Conservation (phyloP, 192 early-diverging fungal genomes). For the Kappamyces sp. region DNA sequence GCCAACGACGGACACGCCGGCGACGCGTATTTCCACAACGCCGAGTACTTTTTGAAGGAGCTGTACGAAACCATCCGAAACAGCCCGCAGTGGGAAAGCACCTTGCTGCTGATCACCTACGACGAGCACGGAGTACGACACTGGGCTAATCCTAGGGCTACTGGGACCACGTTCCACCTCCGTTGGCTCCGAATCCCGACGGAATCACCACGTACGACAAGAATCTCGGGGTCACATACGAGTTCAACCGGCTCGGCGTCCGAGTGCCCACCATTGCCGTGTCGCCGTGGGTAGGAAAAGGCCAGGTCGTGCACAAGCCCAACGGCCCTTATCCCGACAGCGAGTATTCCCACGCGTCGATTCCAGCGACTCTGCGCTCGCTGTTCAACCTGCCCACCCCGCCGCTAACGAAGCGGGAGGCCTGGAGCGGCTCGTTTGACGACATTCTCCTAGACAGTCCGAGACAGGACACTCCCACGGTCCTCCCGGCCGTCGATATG, state of each 20-base stretch:
- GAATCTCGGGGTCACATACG: slow-evolving; percentile 17
- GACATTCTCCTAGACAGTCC: slow-evolving; percentile 8
- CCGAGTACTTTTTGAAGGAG: slow-evolving; percentile 27
- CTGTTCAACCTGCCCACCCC: slow-evolving; percentile 3
- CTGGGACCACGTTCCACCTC: slow-evolving; percentile 20
- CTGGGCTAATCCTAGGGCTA: slow-evolving; percentile 17
- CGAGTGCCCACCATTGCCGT: slow-evolving; percentile 45
- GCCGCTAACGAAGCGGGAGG: slow-evolving; percentile 18
- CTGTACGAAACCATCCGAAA: slow-evolving; percentile 43
- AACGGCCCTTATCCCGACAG: slow-evolving; percentile 22
- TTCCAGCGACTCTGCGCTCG: slow-evolving; percentile 38
- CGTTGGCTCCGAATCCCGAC: slow-evolving; percentile 40
- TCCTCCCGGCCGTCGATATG: slow-evolving; percentile 3
- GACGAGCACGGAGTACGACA: slow-evolving; percentile 49
- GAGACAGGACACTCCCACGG: slow-evolving; percentile 17
- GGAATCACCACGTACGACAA: slow-evolving; percentile 9
- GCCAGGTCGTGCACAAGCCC: slow-evolving; percentile 16
- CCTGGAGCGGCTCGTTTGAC: slow-evolving; percentile 28
- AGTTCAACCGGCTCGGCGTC: slow-evolving; percentile 42
- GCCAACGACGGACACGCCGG: slow-evolving; percentile 27
- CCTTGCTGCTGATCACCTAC: slow-evolving; percentile 41
- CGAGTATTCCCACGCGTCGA: slow-evolving; percentile 39
- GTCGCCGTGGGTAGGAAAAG: slow-evolving; percentile 37
- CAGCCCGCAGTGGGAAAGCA: slow-evolving; percentile 42
- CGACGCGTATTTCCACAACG: slow-evolving; percentile 23